A percentile compares a stretch with the other conserved stretches of the same genome.
Evolutionary conservation across 805 yeast species (phyloP).

Genomic region (Candida ovalis): DNA sequence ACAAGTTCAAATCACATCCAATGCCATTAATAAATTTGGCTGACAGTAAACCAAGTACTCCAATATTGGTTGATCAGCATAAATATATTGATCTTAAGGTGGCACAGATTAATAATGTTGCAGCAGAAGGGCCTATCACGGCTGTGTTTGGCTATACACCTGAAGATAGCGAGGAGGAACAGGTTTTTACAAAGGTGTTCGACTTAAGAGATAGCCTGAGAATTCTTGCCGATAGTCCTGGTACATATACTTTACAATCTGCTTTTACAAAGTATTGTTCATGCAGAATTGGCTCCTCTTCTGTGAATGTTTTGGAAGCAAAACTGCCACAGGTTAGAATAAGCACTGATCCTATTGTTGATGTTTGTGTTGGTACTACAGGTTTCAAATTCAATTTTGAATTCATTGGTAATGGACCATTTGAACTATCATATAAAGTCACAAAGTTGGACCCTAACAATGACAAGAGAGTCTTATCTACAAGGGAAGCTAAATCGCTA

Average conservation of each 20-base stretch:
- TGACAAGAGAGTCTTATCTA: slow-evolving; percentile 18
- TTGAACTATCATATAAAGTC: slow-evolving; percentile 58
- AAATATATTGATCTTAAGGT: slow-evolving; percentile 31
- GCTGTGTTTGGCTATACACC: slow-evolving; percentile 34
- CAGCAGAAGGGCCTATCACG: slow-evolving; percentile 46
- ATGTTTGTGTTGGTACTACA: slow-evolving; percentile 88
- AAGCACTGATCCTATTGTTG: slow-evolving; percentile 60
- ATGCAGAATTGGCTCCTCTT: slow-evolving; percentile 60
- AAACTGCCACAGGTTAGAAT: slow-evolving; percentile 39
- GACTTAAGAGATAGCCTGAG: slow-evolving; percentile 27
- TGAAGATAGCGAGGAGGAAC: slow-evolving; percentile 19
- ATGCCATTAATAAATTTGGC: slow-evolving; percentile 48
- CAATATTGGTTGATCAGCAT: slow-evolving; percentile 29
- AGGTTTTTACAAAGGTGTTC: slow-evolving; percentile 22
- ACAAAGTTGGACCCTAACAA: slow-evolving; percentile 46
- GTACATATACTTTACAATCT: slow-evolving; percentile 54
- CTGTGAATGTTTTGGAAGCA: slow-evolving; percentile 43
- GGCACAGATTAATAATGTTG: slow-evolving; percentile 20
- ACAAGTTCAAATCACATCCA: slow-evolving; percentile 50
- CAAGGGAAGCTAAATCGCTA: slow-evolving; percentile 27
- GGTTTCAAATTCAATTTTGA: slow-evolving; percentile 72
- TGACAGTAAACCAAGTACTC: slow-evolving; percentile 30
- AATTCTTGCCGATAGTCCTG: slow-evolving; percentile 51
- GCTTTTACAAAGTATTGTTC: slow-evolving; percentile 62
- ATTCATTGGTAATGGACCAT: slow-evolving; percentile 81